Conservation (phyloP, 495 filamentous ascomycete species). For the Penicillium roqueforti region DNA sequence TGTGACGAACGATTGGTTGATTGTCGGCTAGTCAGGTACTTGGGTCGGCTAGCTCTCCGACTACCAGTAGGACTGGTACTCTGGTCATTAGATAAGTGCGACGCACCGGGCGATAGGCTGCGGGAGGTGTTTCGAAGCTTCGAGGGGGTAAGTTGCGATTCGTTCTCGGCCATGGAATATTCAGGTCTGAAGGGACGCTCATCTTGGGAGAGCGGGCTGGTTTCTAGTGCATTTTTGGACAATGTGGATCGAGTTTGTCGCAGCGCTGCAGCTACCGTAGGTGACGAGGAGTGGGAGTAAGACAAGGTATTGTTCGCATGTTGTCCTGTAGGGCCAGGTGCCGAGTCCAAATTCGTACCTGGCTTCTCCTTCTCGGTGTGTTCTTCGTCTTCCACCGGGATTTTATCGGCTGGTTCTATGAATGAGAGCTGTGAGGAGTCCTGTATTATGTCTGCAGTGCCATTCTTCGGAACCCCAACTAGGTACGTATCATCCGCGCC, state of each 20-base stretch:
- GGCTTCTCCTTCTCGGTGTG: background rate
- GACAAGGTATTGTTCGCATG: constrained; percentile 48
- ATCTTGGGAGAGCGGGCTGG: constrained; percentile 25
- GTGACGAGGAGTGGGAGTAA: constrained; percentile 62
- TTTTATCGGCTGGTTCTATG: constrained; percentile 24
- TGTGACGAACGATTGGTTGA: constrained; percentile 74
- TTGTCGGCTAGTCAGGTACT: constrained; percentile 67
- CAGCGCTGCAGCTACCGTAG: constrained; percentile 59
- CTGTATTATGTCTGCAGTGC: constrained; percentile 17
- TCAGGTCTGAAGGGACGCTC: constrained; percentile 25
- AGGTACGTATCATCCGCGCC: constrained; percentile 45
- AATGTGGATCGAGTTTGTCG: constrained; percentile 34
- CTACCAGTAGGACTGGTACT: constrained; percentile 28
- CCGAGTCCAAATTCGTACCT: background rate
- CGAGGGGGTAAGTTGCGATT: constrained; percentile 33
- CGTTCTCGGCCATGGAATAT: constrained; percentile 19
- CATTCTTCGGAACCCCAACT: constrained; percentile 31
- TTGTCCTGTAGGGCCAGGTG: background rate
- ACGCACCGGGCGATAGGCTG: constrained; percentile 37
- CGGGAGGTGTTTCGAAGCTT: constrained; percentile 25
- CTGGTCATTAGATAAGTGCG: constrained; percentile 32
- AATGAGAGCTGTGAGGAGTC: constrained; percentile 28
- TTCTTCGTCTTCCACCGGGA: constrained; percentile 5
- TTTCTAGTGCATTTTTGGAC: constrained; percentile 18
- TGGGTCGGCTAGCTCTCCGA: constrained; percentile 54